Evolutionary conservation across 257 asterid genomes (phyloP).

Genomic region (Penstemon davidsonii): DNA sequence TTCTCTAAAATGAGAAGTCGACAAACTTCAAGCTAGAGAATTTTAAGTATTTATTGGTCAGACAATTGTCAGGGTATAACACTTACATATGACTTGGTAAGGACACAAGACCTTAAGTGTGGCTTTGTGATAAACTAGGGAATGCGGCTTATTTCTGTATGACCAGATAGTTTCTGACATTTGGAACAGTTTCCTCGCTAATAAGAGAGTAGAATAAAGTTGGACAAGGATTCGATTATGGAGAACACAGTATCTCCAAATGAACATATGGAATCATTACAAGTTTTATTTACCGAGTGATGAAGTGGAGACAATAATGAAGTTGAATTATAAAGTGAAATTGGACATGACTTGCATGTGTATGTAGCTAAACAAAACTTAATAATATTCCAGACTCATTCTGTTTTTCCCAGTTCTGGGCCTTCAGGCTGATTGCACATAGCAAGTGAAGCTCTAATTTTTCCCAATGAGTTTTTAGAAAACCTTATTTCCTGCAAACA

Average conservation of each 20-base stretch:
- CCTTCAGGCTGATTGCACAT: background rate
- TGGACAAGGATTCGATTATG: background rate
- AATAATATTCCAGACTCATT: background rate
- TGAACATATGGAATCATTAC: background rate
- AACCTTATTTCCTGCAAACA: conserved; percentile 5
- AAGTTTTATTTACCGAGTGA: background rate
- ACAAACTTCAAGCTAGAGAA: conserved; percentile 3
- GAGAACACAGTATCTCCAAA: background rate
- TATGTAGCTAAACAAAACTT: background rate
- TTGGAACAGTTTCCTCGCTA: background rate
- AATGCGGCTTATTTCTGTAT: background rate
- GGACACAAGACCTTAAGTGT: too few relatives aligned
- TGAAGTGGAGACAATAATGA: background rate
- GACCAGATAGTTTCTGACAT: background rate
- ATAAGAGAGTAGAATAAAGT: background rate
- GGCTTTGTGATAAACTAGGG: too few relatives aligned
- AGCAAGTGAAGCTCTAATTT: background rate
- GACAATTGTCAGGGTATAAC: background rate
- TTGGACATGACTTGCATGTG: background rate
- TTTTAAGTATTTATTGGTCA: conserved; percentile 1
- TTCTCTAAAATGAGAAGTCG: background rate
- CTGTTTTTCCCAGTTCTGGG: conserved; percentile 2
- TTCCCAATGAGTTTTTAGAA: background rate
- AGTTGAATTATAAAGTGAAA: background rate
- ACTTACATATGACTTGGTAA: too few relatives aligned